Percentiles rank a stretch among this genome's conserved stretches.
Conservation (phyloP, 1,139 yeast genomes). For the Zhuliangozyma blackwelliae region DNA sequence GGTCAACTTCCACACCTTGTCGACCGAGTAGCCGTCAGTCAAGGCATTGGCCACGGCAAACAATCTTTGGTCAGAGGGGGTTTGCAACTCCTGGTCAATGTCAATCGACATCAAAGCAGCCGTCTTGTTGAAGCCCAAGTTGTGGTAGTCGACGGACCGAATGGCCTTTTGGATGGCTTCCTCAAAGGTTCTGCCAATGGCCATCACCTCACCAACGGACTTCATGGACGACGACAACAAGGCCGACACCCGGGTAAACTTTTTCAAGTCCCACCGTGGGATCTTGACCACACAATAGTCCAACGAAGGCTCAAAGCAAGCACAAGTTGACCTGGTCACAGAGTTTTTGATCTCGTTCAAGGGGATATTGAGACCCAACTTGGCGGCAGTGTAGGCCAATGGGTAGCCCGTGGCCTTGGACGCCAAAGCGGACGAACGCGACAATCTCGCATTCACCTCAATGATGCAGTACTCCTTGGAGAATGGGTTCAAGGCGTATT, state of each 20-base stretch:
- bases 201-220: slow-evolving; percentile 99
- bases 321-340: slow-evolving; percentile 92
- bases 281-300: slow-evolving; percentile 96
- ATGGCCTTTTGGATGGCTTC: slow-evolving; percentile 98
- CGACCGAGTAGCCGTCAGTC: slow-evolving; percentile 87
- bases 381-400: slow-evolving; percentile 97
- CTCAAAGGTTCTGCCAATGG: slow-evolving; percentile 96
- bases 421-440: slow-evolving; percentile 96
- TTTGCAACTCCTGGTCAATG: slow-evolving; percentile 72
- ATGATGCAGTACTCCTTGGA: slow-evolving; percentile 94
- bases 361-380: slow-evolving; percentile 72
- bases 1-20: slow-evolving; percentile 81
- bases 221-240: slow-evolving; percentile 72
- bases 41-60: slow-evolving; percentile 95
- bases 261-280: slow-evolving; percentile 97
- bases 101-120: slow-evolving; percentile 22
- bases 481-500: slow-evolving; percentile 93
- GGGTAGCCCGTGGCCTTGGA: slow-evolving; percentile 99
- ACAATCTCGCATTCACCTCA: slow-evolving; percentile 95
- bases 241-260: slow-evolving; percentile 43
- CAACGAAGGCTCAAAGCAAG: slow-evolving; percentile 94
- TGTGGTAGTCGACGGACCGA: slow-evolving; percentile 93
- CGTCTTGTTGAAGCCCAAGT: slow-evolving; percentile 78
- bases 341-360: slow-evolving; percentile 95
- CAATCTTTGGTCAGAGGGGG: slow-evolving; percentile 98